Percentiles rank a stretch among this genome's conserved stretches.
These are phyloP conservation scores for Cyclocybe aegerita DNA, from an alignment of 768 basidiomycete species.

Conservation along the genomic window DNA sequence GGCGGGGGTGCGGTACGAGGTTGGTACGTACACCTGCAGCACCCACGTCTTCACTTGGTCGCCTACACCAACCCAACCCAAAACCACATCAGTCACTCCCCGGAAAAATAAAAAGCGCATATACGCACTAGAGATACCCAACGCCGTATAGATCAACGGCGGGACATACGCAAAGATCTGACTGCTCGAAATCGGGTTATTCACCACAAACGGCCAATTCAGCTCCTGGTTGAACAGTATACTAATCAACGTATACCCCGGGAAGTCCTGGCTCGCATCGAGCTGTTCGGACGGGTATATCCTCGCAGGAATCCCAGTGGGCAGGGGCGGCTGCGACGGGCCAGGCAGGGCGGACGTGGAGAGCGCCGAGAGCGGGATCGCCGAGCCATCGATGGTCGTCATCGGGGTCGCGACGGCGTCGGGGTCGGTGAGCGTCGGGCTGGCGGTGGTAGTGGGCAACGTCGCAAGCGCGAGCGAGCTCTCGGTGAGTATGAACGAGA, in stretches of 20 bases:
- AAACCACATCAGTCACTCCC: too few species aligned
- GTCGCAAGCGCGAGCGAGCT: slow-evolving; percentile 40
- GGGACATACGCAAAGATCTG: slow-evolving; percentile 83
- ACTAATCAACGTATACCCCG: slow-evolving; percentile 52
- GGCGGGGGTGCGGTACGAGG: slow-evolving; percentile 42
- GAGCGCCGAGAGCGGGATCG: slow-evolving; percentile 1
- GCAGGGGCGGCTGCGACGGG: slow-evolving; percentile 41
- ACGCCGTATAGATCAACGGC: slow-evolving; percentile 29
- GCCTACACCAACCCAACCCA: slow-evolving; percentile 16
- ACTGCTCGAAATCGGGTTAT: slow-evolving; percentile 52
- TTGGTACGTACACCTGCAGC: slow-evolving; percentile 70
- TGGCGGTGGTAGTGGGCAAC: slow-evolving; percentile 24
- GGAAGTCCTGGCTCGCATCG: slow-evolving; percentile 25
- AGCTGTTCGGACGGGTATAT: slow-evolving; percentile 49
- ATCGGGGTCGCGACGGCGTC: slow-evolving; percentile 40
- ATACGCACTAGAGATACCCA: slow-evolving; percentile 35
- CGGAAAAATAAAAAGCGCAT: slow-evolving; percentile 15
- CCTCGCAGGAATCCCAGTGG: slow-evolving; percentile 55
- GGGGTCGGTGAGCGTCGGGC: slow-evolving; percentile 38
- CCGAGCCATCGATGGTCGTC: background rate
- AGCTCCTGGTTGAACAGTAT: slow-evolving; percentile 60
- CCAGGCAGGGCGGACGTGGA: slow-evolving; percentile 18
- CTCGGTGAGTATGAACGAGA: slow-evolving; percentile 45
- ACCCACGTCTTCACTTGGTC: slow-evolving; percentile 46
- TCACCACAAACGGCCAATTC: slow-evolving; percentile 71